Conservation (phyloP, 306 rosid genomes). For the Prunus padus region DNA sequence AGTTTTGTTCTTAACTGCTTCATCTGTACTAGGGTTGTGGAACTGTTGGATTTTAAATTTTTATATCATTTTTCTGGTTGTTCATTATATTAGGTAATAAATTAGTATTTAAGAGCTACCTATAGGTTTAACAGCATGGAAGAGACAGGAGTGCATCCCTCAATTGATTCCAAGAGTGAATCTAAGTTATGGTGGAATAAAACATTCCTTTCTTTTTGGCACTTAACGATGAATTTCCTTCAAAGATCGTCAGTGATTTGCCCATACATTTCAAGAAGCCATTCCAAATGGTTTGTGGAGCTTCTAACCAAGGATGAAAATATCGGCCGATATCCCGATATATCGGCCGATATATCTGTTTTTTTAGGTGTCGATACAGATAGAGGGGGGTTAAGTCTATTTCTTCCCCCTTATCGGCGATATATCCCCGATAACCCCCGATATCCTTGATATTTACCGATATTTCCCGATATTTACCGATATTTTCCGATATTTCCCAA, state of each 20-base stretch:
- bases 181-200: neutral
- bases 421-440: too few relatives aligned
- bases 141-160: neutral
- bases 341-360: too few relatives aligned
- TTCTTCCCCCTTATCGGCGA: too few relatives aligned
- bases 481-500: too few relatives aligned
- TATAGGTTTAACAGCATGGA: neutral
- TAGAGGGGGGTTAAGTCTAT: too few relatives aligned
- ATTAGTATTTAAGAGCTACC: neutral
- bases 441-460: too few relatives aligned
- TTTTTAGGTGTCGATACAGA: too few relatives aligned
- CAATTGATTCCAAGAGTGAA: neutral
- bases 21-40: neutral
- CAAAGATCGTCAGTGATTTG: neutral
- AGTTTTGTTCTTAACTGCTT: neutral
- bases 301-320: too few relatives aligned
- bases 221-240: neutral
- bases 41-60: neutral
- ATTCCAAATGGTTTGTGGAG: neutral
- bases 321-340: too few relatives aligned
- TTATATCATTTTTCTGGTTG: neutral
- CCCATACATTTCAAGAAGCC: neutral
- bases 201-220: neutral
- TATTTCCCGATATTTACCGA: too few relatives aligned
- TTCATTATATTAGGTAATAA: neutral